These are phyloP conservation scores for Pseudopyricularia javanii DNA, from an alignment of 2,329 filamentous ascomycete genomes.

Conservation along the genomic window DNA sequence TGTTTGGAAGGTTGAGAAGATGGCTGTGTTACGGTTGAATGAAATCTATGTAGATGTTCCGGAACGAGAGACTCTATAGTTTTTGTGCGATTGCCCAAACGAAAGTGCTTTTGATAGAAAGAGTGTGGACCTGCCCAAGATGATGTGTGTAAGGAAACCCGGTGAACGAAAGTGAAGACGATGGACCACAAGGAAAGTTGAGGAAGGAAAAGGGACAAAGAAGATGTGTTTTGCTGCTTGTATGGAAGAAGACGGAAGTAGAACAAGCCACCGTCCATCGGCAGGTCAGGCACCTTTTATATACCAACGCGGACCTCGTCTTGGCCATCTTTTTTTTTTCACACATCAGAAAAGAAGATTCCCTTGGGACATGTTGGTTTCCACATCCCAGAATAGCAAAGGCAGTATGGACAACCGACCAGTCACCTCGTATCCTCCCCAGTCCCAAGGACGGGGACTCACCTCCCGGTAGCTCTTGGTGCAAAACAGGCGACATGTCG, in stretches of 20 bases:
- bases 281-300: background rate
- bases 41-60: background rate
- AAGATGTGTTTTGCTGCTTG: background rate
- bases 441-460: background rate
- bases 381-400: background rate
- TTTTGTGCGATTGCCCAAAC: background rate
- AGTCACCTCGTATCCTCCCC: background rate
- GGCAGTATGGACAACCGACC: background rate
- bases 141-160: background rate
- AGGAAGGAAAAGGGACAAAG: background rate
- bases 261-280: background rate
- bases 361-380: background rate
- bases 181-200: background rate
- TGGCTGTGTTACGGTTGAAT: background rate
- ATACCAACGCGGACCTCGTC: background rate
- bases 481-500: background rate
- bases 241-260: background rate
- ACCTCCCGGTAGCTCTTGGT: background rate
- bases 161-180: background rate
- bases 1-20: background rate
- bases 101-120: background rate
- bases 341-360: background rate
- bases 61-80: background rate
- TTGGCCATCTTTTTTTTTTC: background rate
- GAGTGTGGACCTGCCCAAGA: constrained; percentile 1